Conservation (phyloP, 768 basidiomycete genomes). For the Udeniomyces megalosporus region DNA sequence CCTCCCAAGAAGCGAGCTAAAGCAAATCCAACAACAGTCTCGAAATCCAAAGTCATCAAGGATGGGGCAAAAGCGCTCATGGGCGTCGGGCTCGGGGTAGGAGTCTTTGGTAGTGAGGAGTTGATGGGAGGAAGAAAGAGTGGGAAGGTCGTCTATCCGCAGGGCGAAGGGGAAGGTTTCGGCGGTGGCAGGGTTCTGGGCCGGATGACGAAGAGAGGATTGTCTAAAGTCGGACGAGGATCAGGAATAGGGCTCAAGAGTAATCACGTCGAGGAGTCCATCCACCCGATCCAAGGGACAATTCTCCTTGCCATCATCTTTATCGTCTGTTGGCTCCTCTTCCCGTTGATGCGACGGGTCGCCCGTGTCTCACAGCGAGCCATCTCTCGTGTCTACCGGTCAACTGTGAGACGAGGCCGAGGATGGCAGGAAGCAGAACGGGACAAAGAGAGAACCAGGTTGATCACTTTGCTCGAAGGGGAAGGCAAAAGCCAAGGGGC, state of each 20-base stretch:
- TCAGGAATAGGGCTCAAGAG: too few species aligned
- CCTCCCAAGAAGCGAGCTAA: slow-evolving; percentile 4
- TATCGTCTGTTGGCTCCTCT: background rate
- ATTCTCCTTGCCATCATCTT: too few species aligned
- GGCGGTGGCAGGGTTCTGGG: background rate
- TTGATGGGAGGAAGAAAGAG: background rate
- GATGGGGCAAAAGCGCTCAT: background rate
- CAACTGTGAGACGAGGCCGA: too few species aligned
- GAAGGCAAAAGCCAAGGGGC: too few species aligned
- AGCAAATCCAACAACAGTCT: background rate
- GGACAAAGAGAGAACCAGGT: slow-evolving; percentile 48
- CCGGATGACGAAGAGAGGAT: background rate
- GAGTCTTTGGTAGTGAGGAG: background rate
- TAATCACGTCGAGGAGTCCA: too few species aligned
- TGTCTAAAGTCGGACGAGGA: too few species aligned
- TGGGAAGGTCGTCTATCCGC: background rate
- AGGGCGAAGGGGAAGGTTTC: background rate
- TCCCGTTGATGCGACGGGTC: background rate
- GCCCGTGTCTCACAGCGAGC: too few species aligned
- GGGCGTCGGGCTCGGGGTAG: background rate
- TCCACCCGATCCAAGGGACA: too few species aligned
- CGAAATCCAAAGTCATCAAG: background rate
- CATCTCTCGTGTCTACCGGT: too few species aligned
- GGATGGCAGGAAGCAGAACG: background rate
- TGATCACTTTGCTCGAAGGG: slow-evolving; percentile 51